Evolutionary conservation across 768 basidiomycete genomes (phyloP), one percentile per base, ranked within the genome.

Genomic region (Leccinum boreale): DNA sequence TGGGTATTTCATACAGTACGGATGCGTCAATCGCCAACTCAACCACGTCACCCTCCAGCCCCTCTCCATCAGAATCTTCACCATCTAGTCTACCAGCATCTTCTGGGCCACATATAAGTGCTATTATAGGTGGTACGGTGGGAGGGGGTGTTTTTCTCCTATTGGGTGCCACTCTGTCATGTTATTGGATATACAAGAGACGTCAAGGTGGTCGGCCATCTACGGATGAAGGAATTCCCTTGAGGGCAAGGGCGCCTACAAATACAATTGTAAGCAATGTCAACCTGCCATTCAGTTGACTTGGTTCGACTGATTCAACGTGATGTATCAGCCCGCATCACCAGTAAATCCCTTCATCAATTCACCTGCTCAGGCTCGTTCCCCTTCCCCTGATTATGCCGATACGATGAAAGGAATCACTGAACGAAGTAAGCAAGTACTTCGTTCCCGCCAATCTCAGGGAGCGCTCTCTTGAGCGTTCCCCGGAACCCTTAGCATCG

Each of bases 41-140:
- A 12, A 28, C 42, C 12, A 29, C 28, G 0, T 44, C 52, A 12
- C 45, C 31, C 23, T 42, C 39, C 39, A 42, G 5, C 9, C 2
- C 39, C n/a, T 42, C 39, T 42, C 11, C 26, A 21, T 46, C 39
- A 28, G 5, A 33, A 15, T 5, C 53, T 23, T 50, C 29, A 14
- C 12, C 61, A 12, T 31, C 47, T 23, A 17, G 39, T 6, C 28
- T 8, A 44, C 31, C 3, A 10, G 23, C 45, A 9, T 29, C 52
- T 2, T 47, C 53, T 8, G 11, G 31, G 36, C 8, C n/a, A 50
- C 45, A 49, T 42, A 26, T 35, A 8, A 50, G 57, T 0, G 53
- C 44, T 17, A 62, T 62, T 12, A 29, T 56, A 1, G 62, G 65
- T 23, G 62, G 56, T 15, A 17, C 26, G 1, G 35, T 65, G 1